These are phyloP conservation scores for Kluyveromyces marxianus DNA, from an alignment of 1,139 yeast species.

Conservation along the genomic window DNA sequence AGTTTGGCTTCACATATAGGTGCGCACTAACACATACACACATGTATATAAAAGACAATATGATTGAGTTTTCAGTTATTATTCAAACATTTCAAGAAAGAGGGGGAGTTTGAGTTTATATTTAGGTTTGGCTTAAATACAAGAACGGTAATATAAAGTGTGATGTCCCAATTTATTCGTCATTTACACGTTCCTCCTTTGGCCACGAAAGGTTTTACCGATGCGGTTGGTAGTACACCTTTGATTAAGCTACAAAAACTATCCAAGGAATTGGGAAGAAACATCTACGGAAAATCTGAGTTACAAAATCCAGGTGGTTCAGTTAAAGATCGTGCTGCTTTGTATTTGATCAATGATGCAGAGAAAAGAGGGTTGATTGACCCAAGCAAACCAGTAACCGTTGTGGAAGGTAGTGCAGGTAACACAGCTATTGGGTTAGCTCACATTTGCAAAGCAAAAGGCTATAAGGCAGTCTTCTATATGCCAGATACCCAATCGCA, in stretches of 20 bases:
- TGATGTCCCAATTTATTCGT: constrained; percentile 1
- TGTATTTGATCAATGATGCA: constrained; percentile 70
- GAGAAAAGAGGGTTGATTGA: constrained; percentile 58
- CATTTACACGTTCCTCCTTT: constrained; percentile 39
- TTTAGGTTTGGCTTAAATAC: no score
- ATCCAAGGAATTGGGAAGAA: constrained; percentile 58
- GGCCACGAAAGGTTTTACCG: constrained; percentile 56
- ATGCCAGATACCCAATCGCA: constrained; percentile 88
- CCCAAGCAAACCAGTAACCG: constrained; percentile 36
- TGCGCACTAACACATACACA: no score
- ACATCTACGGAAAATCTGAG: constrained; percentile 84
- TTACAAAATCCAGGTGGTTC: constrained; percentile 94
- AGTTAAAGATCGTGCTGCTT: constrained; percentile 86
- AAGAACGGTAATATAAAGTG: background rate
- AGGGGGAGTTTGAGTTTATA: no score
- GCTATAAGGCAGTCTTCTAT: constrained; percentile 76
- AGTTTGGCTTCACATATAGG: no score
- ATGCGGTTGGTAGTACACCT: constrained; percentile 86
- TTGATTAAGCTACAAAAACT: constrained; percentile 57
- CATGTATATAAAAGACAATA: no score
- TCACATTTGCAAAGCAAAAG: constrained; percentile 76
- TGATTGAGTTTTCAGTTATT: no score
- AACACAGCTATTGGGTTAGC: constrained; percentile 90
- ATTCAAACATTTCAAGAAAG: no score
- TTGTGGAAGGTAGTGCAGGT: constrained; percentile 67